Percentiles rank a stretch among this genome's conserved stretches.
phyloP scores from a whole-genome alignment of 306 rosid genomes.

The Cajanus cajan region DNA sequence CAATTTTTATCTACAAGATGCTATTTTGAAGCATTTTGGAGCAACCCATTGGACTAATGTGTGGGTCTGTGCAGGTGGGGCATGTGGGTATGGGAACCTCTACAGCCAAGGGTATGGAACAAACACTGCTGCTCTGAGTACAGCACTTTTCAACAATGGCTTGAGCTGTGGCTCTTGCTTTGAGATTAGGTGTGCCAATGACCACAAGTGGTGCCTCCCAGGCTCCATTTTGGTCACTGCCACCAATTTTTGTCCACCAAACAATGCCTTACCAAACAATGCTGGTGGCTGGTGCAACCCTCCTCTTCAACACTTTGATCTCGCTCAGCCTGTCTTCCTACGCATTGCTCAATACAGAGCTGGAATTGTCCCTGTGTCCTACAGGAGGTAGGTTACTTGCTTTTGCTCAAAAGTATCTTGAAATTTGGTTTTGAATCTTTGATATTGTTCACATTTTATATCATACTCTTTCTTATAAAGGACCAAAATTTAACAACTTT shows the following conservation, averaged over 20 bases:
- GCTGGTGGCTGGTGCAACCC: slow-evolving; percentile 99
- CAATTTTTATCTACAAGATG: background rate
- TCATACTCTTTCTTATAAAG: too few species aligned
- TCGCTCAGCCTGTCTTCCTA: slow-evolving; percentile 89
- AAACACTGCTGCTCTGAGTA: slow-evolving; percentile 93
- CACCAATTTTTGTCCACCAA: slow-evolving; percentile 96
- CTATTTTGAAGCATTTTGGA: background rate
- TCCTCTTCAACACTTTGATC: slow-evolving; percentile 94
- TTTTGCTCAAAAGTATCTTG: background rate
- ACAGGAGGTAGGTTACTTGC: slow-evolving; percentile 54
- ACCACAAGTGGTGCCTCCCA: slow-evolving; percentile 76
- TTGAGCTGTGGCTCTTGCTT: slow-evolving; percentile 93
- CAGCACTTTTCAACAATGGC: slow-evolving; percentile 90
- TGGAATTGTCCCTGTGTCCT: slow-evolving; percentile 86
- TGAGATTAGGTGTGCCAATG: slow-evolving; percentile 74
- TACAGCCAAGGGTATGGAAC: slow-evolving; percentile 98
- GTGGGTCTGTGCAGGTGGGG: slow-evolving; percentile 64
- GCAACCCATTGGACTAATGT: background rate
- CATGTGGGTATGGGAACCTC: slow-evolving; percentile 95
- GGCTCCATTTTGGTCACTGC: slow-evolving; percentile 95
- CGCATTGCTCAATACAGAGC: slow-evolving; percentile 90
- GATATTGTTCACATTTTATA: too few species aligned
- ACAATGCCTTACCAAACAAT: slow-evolving; percentile 85
- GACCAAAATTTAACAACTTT: too few species aligned
- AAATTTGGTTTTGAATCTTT: too few species aligned